phyloP scores from a whole-genome alignment of 2,329 filamentous ascomycete species.

The Aureobasidium sp. region DNA sequence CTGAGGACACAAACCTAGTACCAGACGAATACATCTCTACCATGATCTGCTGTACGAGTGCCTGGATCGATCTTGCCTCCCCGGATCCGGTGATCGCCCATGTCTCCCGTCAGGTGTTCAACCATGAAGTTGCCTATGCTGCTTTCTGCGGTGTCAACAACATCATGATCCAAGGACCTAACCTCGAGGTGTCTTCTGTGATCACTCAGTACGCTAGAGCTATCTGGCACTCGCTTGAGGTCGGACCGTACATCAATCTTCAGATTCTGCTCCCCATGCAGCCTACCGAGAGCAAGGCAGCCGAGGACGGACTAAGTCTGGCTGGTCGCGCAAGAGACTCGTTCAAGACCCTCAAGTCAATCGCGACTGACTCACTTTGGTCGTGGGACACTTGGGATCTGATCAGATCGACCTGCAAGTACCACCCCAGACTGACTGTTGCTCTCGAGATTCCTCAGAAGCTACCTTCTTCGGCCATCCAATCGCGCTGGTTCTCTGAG shows the following conservation, averaged over 20 bases:
- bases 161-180: constrained; percentile 74
- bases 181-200: constrained; percentile 48
- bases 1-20: constrained; percentile 69
- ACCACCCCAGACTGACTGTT: constrained; percentile 71
- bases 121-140: constrained; percentile 87
- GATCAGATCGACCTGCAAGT: constrained; percentile 78
- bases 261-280: constrained; percentile 81
- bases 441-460: constrained; percentile 54
- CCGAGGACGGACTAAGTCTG: background rate
- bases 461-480: constrained; percentile 50
- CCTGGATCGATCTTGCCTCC: constrained; percentile 88
- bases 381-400: constrained; percentile 93
- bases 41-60: constrained; percentile 71
- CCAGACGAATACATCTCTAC: constrained; percentile 64
- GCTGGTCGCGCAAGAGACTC: constrained; percentile 1
- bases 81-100: constrained; percentile 74
- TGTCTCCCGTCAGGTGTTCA: constrained; percentile 82
- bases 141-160: constrained; percentile 88
- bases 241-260: constrained; percentile 70
- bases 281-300: constrained; percentile 38
- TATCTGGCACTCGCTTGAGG: constrained; percentile 68
- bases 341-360: constrained; percentile 5
- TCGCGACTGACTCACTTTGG: constrained; percentile 31
- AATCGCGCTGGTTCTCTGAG: constrained; percentile 58
- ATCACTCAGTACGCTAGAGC: constrained; percentile 62